Base-by-base conservation (phyloP, 108 stramenopile genomes). In the Phaeodactylum tricornutum region DNA sequence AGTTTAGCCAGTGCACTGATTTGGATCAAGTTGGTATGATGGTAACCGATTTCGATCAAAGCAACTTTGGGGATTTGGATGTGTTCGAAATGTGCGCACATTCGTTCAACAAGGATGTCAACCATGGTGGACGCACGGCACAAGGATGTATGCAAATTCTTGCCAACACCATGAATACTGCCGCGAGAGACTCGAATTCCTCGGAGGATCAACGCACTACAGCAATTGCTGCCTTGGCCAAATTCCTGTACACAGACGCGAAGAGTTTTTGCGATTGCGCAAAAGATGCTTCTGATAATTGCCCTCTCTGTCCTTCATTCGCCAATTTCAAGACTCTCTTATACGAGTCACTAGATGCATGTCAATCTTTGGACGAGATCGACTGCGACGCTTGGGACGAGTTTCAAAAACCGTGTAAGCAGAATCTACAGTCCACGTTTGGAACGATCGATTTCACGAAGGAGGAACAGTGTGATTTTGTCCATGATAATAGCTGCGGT, bases 311-410 rank as follows among this genome's bases (percentile, higher is more conserved):
- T 51, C 59, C 66, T 19, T 56, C 61, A 17, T 93, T 93, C 53
- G 49, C 68, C 50, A 61, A 72, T 29, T 87, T 90, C 83, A 89
- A 89, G 46, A 85, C 80, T 14, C 46, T 93, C 11, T 38, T 93
- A n/a, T 83, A 69, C 33, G 92, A 93, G 58, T 65, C 84, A 3
- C 57, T 86, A 6, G 92, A 93, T 62, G 92, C 84, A 3, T 93
- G 92, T 65, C 52, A 63, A 37, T 71, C 87, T 16, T 67, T 93
- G 25, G 92, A 93, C 69, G 71, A 69, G 29, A 87, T 93, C 53
- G 92, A 93, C 53, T 93, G 92, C 39, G 83, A 72, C 57, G 74
- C 87, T 2, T 89, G 85, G 87, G 63, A 62, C 22, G 92, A 89
- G 47, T 93, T 85, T 52, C 77, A 72, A 43, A 52, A 53, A 5